Evolutionary conservation across 2,329 filamentous ascomycete species (phyloP).

Genomic region (Colletotrichum tanaceti): DNA sequence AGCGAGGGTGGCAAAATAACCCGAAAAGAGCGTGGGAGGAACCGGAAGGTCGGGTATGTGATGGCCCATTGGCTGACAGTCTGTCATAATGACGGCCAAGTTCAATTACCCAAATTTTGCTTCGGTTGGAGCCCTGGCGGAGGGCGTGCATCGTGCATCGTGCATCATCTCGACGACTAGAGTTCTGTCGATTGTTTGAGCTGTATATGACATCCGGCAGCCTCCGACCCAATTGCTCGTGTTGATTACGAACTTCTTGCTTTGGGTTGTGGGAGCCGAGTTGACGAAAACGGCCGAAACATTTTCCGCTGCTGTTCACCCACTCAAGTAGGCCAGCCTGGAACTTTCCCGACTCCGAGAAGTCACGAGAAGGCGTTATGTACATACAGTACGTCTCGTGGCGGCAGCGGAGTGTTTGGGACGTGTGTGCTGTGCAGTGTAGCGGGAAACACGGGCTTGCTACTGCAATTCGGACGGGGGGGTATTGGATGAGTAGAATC

Average conservation of each 20-base stretch:
- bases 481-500: too few relatives aligned
- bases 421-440: background rate
- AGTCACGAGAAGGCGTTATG: background rate
- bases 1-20: background rate
- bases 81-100: background rate
- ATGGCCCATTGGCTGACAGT: background rate
- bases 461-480: background rate
- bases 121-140: background rate
- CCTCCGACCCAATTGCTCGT: background rate
- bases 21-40: background rate
- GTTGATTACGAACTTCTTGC: background rate
- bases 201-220: background rate
- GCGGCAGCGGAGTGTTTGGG: background rate
- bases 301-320: background rate
- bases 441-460: background rate
- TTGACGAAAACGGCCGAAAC: background rate
- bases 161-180: slow-evolving; percentile 26
- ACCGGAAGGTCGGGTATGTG: background rate
- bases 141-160: slow-evolving; percentile 15
- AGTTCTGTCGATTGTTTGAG: slow-evolving; percentile 36
- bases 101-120: too few relatives aligned
- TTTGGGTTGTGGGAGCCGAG: background rate
- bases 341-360: too few relatives aligned
- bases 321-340: background rate
- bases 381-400: background rate